A percentile compares a stretch with the other conserved stretches of the same genome.
Evolutionary conservation across 2,329 filamentous ascomycete genomes (phyloP).

Genomic region (Huntiella abstrusa): DNA sequence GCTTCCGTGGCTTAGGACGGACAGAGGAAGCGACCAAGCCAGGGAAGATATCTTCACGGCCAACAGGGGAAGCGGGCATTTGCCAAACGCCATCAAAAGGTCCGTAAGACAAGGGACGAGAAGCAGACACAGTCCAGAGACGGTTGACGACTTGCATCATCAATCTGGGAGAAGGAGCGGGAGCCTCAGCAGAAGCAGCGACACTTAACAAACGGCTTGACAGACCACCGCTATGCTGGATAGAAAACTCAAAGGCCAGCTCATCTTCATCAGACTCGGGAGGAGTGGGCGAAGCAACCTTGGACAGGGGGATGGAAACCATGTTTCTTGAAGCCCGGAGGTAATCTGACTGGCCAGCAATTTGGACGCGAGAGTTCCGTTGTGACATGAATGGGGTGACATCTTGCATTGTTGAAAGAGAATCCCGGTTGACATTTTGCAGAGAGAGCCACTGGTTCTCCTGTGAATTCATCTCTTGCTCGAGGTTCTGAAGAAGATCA

Average conservation of each 20-base stretch:
- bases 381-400: conserved; percentile 1
- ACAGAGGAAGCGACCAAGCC: conserved; percentile 18
- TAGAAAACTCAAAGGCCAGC: conserved; percentile 17
- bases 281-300: conserved; percentile 33
- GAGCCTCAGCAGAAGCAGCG: not conserved
- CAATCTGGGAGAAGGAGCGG: conserved; percentile 6
- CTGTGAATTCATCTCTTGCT: conserved; percentile 42
- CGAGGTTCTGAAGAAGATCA: conserved; percentile 36
- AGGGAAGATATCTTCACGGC: conserved; percentile 5
- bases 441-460: conserved; percentile 41
- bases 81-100: conserved; percentile 9
- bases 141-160: conserved; percentile 10
- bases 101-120: conserved; percentile 9
- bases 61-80: conserved; percentile 7
- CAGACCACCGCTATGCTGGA: conserved; percentile 2
- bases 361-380: conserved; percentile 1
- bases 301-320: conserved; percentile 14
- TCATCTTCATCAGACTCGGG: conserved; percentile 24
- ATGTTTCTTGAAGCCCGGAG: conserved; percentile 4
- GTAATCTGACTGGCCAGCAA: too few relatives aligned
- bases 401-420: conserved; percentile 27
- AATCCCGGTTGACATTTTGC: conserved; percentile 32
- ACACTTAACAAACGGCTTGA: not conserved
- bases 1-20: conserved; percentile 20
- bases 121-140: conserved; percentile 10